Evolutionary conservation across 345 rosid genomes (phyloP).

Genomic region (Brassica carinata): DNA sequence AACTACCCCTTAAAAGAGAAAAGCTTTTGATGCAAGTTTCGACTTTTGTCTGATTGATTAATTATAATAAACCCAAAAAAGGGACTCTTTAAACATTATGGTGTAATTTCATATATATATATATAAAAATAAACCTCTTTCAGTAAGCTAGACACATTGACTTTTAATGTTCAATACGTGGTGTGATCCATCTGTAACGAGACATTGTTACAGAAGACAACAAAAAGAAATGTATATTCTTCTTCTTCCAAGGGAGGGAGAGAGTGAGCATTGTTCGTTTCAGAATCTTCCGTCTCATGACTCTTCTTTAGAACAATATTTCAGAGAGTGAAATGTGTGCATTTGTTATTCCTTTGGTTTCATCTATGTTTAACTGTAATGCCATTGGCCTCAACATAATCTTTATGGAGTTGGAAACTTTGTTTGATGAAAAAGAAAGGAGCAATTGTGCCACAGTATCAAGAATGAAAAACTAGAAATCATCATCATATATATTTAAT

Average conservation of each 20-base stretch:
- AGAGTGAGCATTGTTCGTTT: not conserved
- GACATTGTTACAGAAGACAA: not conserved
- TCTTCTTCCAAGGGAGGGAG: not conserved
- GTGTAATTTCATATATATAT: not conserved
- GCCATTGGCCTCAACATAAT: not conserved
- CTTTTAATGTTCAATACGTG: too few relatives aligned
- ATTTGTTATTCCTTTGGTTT: not conserved
- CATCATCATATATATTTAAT: not conserved
- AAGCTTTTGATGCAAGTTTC: too few relatives aligned
- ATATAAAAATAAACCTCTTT: not conserved
- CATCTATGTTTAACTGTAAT: not conserved
- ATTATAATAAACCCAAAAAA: too few relatives aligned
- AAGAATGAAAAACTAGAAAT: not conserved
- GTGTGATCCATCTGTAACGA: not conserved
- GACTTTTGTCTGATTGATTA: too few relatives aligned
- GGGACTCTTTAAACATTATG: too few relatives aligned
- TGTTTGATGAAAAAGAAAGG: not conserved
- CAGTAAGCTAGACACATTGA: not conserved
- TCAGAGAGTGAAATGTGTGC: not conserved
- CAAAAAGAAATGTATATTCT: not conserved
- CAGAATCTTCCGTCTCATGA: constrained; percentile 1
- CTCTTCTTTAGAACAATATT: not conserved
- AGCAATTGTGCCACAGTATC: not conserved
- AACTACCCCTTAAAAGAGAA: not conserved
- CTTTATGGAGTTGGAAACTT: not conserved